Base-by-base conservation (phyloP, 1,139 yeast species). In the Blastobotrys malaysiensis region DNA sequence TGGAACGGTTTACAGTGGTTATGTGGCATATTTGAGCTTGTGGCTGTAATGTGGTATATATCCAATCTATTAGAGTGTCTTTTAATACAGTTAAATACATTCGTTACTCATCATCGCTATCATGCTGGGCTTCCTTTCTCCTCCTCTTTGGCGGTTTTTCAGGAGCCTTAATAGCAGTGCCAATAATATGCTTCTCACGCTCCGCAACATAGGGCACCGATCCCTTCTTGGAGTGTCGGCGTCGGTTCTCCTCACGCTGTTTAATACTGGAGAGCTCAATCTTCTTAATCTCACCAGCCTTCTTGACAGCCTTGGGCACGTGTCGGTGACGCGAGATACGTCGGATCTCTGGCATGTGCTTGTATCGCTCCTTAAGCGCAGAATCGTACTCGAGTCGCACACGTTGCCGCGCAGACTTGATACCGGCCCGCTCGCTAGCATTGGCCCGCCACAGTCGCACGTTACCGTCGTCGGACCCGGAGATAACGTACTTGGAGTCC, bases 401-500 rank as follows among this genome's bases (percentile, higher is more conserved):
- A 66, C 95, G 81, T 71, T 89, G 88, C 65, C 88, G 81, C 16
- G 95, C 77, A 4, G 95, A 83, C 72, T 87, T 88, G 59, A 90
- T 84, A 55, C 83, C 84, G 1, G 95, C 79, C 64, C 97, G 78
- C 59, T 88, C 96, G 66, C 88, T 82, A 1, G 98, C 96, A 52
- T 79, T 80, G 13, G 95, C 73, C 71, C 99, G 79, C 99, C 99
- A 93, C 55, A 95, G 69, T 63, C 99, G 79, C 46, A 95, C 83
- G 69, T 95, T 95, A 62, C 97, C 95, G 69, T 93, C 99, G 71
- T 93, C 99, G 1, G 97, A 88, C 14, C 98, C 99, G 59, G 90
- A 82, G 55, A 91, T 74, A 45, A 95, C 82, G 70, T 90, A 93
- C 66, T 85, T 83, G 52, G 96, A 78, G 70, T 93, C 99, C 79